These are phyloP conservation scores for Chenopodium formosanum DNA, from an alignment of 148 eudicot genomes.

Conservation along the genomic window DNA sequence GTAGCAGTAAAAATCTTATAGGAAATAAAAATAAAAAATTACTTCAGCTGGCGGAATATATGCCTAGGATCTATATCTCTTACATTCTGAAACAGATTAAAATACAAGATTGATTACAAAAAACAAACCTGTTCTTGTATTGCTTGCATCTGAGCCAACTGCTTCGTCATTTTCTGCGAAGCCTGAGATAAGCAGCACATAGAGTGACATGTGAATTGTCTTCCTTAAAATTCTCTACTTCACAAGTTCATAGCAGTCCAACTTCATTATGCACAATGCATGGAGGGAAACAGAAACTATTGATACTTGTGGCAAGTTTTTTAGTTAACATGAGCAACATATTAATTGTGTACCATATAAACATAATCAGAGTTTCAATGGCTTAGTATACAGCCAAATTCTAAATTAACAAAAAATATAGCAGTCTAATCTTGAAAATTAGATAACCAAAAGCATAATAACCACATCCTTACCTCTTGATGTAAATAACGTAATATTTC, in stretches of 20 bases:
- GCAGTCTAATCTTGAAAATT: not conserved
- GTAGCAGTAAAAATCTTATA: too few relatives aligned
- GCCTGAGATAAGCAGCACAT: conserved; percentile 49
- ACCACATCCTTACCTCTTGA: not conserved
- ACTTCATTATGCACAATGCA: not conserved
- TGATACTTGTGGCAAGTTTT: not conserved
- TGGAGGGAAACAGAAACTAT: too few relatives aligned
- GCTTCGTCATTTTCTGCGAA: conserved; percentile 73
- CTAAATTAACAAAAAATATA: not conserved
- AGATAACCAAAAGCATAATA: not conserved
- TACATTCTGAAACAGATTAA: not conserved
- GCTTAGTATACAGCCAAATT: not conserved
- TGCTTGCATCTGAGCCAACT: conserved; percentile 61
- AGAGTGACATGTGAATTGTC: conserved; percentile 11
- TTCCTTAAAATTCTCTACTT: conserved; percentile 8
- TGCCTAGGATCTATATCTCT: not conserved
- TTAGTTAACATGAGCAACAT: not conserved
- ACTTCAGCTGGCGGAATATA: not conserved
- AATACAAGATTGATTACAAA: conserved; percentile 10
- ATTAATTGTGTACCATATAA: not conserved
- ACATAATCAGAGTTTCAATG: not conserved
- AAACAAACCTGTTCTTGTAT: conserved; percentile 80
- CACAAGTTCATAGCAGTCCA: not conserved
- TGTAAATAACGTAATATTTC: not conserved
- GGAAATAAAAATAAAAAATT: too few relatives aligned